Evolutionary conservation across 805 yeast genomes (phyloP), one percentile per base, ranked within the genome.

Genomic region (Cyberlindnera meyerae): DNA sequence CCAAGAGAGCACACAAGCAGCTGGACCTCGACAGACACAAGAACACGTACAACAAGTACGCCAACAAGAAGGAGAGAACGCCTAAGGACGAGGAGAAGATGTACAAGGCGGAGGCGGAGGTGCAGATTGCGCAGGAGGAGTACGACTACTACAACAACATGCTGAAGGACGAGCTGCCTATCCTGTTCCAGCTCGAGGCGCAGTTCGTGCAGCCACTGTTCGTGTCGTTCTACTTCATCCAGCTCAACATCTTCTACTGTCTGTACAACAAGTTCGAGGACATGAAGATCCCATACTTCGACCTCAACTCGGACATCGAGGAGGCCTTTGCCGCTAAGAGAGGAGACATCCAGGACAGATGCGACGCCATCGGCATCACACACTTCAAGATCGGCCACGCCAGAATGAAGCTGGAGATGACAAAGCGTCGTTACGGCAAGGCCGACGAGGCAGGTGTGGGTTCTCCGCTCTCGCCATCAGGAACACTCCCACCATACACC

Each of bases 181-280:
- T 83, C 29, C 68, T 93, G 57, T 93, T 93, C 63, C 77, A 75
- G 52, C 70, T 93, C 62, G 96, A 93, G 62, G 84, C 88, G 5
- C 93, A 88, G 53, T 87, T 93, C 58, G 89, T 93, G 57, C 82
- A 79, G 56, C 98, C 98, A 14, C 69, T 93, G 52, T 93, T 93
- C 65, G 93, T 90, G 52, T 82, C 94, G 37, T 81, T 93, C 62
- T 93, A 93, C 65, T 93, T 79, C 71, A 93, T 93, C 97, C 98
- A 93, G 68, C 75, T 93, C 68, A 93, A 93, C 67, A 87, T 93
- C 40, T 93, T 89, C 62, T 93, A 93, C 71, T 88, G 96, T 1
- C 69, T 93, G 44, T 89, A 85, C 68, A 82, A 74, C 56, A 76
- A 84, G 52, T 85, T 90, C 86, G 96, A 90, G 64, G 95, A 86